Percentiles rank a stretch among this genome's conserved stretches.
These are phyloP conservation scores for Pseudogymnoascus sp. DNA, from an alignment of 2,329 filamentous ascomycete genomes.

Conservation along the genomic window DNA sequence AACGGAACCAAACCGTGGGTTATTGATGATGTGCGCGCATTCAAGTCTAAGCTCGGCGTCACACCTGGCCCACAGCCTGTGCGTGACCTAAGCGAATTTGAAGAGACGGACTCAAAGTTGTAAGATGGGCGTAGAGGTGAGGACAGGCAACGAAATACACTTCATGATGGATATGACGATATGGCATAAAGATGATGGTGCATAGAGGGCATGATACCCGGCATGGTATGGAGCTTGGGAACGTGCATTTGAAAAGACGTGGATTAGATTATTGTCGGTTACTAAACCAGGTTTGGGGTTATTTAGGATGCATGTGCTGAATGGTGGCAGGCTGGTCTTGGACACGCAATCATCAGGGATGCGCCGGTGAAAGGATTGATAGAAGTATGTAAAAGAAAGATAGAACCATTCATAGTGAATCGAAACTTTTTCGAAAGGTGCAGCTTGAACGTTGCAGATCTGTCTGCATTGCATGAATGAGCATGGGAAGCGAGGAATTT, in stretches of 20 bases:
- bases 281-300: not conserved
- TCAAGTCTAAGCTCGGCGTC: slow-evolving; percentile 67
- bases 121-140: slow-evolving; percentile 34
- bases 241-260: not conserved
- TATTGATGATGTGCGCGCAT: slow-evolving; percentile 72
- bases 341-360: not conserved
- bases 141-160: not conserved
- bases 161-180: not conserved
- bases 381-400: slow-evolving; percentile 7
- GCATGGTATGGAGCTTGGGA: slow-evolving; percentile 5
- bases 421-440: not conserved
- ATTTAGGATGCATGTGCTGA: not conserved
- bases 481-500: too few relatives aligned
- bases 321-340: not conserved
- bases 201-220: slow-evolving; percentile 3
- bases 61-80: slow-evolving; percentile 66
- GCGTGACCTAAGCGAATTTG: slow-evolving; percentile 72
- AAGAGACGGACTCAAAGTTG: slow-evolving; percentile 77
- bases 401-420: not conserved
- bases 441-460: not conserved
- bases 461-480: not conserved
- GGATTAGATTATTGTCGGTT: not conserved
- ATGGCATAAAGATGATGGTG: not conserved
- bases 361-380: not conserved
- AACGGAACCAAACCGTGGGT: slow-evolving; percentile 48